Evolutionary conservation across 306 rosid genomes (phyloP), one percentile per base, ranked within the genome.

Genomic region (Neltuma alba): DNA sequence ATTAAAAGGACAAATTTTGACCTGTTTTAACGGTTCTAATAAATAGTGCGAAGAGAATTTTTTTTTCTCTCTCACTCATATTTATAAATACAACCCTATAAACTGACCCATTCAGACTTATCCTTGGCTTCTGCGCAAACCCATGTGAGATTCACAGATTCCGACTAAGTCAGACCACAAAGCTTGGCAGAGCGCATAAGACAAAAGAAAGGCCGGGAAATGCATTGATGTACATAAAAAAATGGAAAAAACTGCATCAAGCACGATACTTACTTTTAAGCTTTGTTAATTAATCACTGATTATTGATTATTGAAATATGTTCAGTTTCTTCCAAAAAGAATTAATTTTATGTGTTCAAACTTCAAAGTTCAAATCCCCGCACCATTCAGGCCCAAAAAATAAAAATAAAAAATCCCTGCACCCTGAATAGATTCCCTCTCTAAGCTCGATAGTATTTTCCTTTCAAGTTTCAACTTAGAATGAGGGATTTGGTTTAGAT

Each of bases 341-440:
- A 76, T 62, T 52, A 83, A 42, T 86, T 78, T 63, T 79, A 7
- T 52, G 79, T 74, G 84, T 85, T 84, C 89, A 87, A 9, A 54
- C n/a, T 54, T n/a, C 61, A 21, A 54, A 33, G 3, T 33, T 33
- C 36, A 33, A 33, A 33, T 2, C 36, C 36, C 36, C 3, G 36
- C n/a, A n/a, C n/a, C n/a, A 4, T 2, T 33, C 4, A 2, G 36
- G 4, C 36, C 36, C 36, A 33, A 33, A 33, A 33, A 33, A 33
- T 2, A 33, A 33, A 33, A 33, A 33, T n/a, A n/a, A 33, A 33
- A 33, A 33, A 54, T 28, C 28, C 13, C 27, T n/a, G 82, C 76
- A 77, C 64, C 66, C 87, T 80, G 86, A 82, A 78, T 77, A 85
- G 90, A 85, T 86, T 85, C 88, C 85, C 81, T 73, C 78, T 65